phyloP scores from a whole-genome alignment of 371 early-diverging fungal genomes.

The Massospora cicadina region DNA sequence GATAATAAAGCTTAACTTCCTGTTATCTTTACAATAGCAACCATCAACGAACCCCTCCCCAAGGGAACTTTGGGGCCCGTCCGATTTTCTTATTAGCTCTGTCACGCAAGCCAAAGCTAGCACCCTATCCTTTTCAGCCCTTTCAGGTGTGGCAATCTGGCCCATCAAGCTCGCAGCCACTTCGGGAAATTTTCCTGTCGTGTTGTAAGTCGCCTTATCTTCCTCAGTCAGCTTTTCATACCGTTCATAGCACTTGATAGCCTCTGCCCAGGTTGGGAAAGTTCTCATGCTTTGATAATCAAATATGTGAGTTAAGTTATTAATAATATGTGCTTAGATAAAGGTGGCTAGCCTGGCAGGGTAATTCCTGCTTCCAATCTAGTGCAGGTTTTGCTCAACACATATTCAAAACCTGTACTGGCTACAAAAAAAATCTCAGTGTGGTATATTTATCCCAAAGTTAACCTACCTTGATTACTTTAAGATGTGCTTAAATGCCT shows the following conservation, averaged over 20 bases:
- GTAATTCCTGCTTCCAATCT: too few relatives aligned
- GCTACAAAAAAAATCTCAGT: too few relatives aligned
- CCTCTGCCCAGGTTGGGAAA: not conserved
- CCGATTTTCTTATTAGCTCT: not conserved
- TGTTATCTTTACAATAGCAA: not conserved
- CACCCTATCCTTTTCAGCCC: not conserved
- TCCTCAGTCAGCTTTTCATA: not conserved
- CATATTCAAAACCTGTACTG: too few relatives aligned
- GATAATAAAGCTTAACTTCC: not conserved
- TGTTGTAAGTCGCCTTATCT: not conserved
- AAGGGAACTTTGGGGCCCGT: not conserved
- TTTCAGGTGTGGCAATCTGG: not conserved
- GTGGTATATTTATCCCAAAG: too few relatives aligned
- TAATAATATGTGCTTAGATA: too few relatives aligned
- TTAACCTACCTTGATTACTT: too few relatives aligned
- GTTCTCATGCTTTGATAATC: too few relatives aligned
- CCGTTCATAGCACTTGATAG: not conserved
- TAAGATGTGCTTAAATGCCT: too few relatives aligned
- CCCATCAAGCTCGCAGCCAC: not conserved
- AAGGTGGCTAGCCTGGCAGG: too few relatives aligned
- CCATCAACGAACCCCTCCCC: not conserved
- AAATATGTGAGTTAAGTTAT: too few relatives aligned
- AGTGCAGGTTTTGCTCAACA: too few relatives aligned
- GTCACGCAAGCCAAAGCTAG: not conserved
- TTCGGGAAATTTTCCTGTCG: not conserved